These are phyloP conservation scores for Mycena indigotica DNA, from an alignment of 768 basidiomycete genomes.

Conservation along the genomic window DNA sequence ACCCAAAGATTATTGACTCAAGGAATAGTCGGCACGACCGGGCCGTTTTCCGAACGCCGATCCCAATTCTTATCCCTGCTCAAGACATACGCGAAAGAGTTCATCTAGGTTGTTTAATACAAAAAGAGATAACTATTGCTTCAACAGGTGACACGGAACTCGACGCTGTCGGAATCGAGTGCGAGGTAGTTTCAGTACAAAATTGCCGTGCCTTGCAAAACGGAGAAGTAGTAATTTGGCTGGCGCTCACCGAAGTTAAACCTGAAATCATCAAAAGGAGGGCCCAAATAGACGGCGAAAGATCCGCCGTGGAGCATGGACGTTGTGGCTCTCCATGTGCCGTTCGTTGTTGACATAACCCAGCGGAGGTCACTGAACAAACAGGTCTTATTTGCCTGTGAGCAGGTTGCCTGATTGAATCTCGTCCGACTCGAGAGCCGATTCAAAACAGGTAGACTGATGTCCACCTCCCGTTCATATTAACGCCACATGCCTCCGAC, in stretches of 20 bases:
- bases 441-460: background rate
- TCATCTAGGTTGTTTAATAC: conserved; percentile 25
- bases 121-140: too few species aligned
- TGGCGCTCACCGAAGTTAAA: too few species aligned
- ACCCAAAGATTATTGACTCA: too few species aligned
- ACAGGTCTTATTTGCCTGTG: background rate
- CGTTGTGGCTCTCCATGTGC: background rate
- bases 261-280: too few species aligned
- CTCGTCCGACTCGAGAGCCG: background rate
- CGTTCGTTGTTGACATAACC: background rate
- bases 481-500: background rate
- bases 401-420: background rate
- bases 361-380: background rate
- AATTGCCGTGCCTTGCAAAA: too few species aligned
- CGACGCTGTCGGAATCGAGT: conserved; percentile 73
- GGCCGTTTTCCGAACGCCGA: background rate
- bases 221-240: too few species aligned
- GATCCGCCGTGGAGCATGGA: background rate
- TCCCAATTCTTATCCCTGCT: conserved; percentile 36
- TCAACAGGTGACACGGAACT: conserved; percentile 56
- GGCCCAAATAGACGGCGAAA: background rate
- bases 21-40: too few species aligned
- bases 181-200: too few species aligned
- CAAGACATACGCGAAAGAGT: conserved; percentile 29
- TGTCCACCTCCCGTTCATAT: background rate